Evolutionary conservation across 768 basidiomycete species (phyloP).

Genomic region (Lactifluus echinatus): DNA sequence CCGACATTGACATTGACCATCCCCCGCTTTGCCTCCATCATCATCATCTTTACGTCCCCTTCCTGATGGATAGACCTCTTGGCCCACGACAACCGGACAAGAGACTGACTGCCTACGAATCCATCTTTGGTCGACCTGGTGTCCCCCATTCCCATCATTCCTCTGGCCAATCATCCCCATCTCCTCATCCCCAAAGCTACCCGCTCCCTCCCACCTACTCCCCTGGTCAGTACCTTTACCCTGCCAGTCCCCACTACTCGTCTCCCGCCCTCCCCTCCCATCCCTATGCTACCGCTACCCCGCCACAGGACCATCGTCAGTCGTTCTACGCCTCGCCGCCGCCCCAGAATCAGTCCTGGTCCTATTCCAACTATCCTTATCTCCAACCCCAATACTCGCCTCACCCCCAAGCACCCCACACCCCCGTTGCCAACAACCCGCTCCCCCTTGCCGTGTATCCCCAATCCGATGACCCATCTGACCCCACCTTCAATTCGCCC

Average conservation of each 20-base stretch:
- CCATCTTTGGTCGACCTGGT: slow-evolving; percentile 77
- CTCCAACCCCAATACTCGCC: slow-evolving; percentile 28
- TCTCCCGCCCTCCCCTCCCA: slow-evolving; percentile 30
- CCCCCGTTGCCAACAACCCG: slow-evolving; percentile 45
- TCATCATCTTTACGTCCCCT: slow-evolving; percentile 1
- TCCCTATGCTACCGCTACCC: slow-evolving; percentile 22
- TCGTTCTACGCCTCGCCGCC: slow-evolving; percentile 30
- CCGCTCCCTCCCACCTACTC: slow-evolving; percentile 19
- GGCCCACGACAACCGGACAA: slow-evolving; percentile 62
- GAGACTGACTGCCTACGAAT: slow-evolving; percentile 74
- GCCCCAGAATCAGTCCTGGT: slow-evolving; percentile 22
- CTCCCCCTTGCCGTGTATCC: slow-evolving; percentile 38
- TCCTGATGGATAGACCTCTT: slow-evolving; percentile 42
- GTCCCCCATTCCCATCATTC: slow-evolving; percentile 41
- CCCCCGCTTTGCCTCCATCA: not conserved
- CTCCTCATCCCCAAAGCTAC: slow-evolving; percentile 21
- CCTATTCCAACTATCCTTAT: slow-evolving; percentile 25
- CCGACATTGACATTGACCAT: not conserved
- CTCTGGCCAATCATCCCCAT: slow-evolving; percentile 19
- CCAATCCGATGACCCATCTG: slow-evolving; percentile 42
- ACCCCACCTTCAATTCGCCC: slow-evolving; percentile 36
- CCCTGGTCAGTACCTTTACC: slow-evolving; percentile 28
- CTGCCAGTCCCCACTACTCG: slow-evolving; percentile 30
- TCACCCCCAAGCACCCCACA: slow-evolving; percentile 30
- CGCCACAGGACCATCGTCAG: slow-evolving; percentile 30